These are phyloP conservation scores for Fusarium chaquense DNA, from an alignment of 2,329 filamentous ascomycete species.

Conservation along the genomic window DNA sequence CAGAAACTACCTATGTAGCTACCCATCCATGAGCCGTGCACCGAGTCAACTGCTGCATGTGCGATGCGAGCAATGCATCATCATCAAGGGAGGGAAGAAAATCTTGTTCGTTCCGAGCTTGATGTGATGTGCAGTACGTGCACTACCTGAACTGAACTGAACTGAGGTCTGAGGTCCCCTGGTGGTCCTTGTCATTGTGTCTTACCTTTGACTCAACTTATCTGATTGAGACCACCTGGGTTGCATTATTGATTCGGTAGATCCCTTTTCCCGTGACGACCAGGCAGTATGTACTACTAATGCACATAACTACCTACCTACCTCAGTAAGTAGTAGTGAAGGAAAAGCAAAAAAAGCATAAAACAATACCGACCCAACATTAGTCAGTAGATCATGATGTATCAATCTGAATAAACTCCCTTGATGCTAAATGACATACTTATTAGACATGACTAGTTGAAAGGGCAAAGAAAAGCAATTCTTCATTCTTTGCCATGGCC, in stretches of 20 bases:
- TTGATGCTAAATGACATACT: not conserved
- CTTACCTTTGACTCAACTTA: conserved; percentile 1
- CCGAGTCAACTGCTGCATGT: not conserved
- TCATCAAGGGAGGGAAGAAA: conserved; percentile 1
- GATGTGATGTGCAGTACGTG: conserved; percentile 8
- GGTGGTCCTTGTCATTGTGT: not conserved
- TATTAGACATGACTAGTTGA: conserved; percentile 8
- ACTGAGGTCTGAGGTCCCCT: too few relatives aligned
- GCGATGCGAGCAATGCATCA: conserved; percentile 2
- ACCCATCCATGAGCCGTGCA: not conserved
- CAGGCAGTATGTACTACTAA: not conserved
- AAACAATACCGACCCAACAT: not conserved
- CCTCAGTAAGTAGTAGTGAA: not conserved
- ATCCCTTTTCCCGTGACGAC: not conserved
- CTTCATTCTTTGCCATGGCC: not conserved
- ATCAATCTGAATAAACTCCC: not conserved
- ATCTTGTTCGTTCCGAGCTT: not conserved
- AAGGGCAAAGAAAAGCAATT: not conserved
- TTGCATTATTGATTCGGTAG: not conserved
- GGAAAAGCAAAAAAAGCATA: not conserved
- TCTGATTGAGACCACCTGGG: not conserved
- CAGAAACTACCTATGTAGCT: not conserved
- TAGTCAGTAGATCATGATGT: not conserved
- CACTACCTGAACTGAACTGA: not conserved
- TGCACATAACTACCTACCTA: not conserved